phyloP scores from a whole-genome alignment of 2,329 filamentous ascomycete species.

The Aspergillus ochraceus region DNA sequence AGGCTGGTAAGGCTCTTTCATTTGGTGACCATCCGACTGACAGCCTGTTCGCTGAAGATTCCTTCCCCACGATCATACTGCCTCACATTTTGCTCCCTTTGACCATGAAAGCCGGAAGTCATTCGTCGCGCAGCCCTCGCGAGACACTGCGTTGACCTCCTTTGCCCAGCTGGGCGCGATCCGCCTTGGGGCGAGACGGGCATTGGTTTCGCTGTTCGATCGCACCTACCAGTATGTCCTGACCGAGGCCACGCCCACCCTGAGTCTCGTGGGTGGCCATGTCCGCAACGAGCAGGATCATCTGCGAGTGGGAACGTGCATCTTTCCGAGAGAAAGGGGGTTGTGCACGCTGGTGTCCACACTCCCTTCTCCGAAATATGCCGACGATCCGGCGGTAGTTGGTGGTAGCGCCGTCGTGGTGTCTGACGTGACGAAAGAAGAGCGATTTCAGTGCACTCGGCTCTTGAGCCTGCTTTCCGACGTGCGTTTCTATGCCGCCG shows the following conservation, averaged over 20 bases:
- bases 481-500: constrained; percentile 53
- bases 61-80: constrained; percentile 21
- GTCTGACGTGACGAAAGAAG: constrained; percentile 35
- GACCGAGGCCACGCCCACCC: constrained; percentile 50
- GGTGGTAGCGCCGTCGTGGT: constrained; percentile 21
- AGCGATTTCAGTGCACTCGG: constrained; percentile 26
- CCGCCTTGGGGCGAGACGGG: constrained; percentile 44
- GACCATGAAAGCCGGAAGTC: constrained; percentile 9
- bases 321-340: constrained; percentile 28
- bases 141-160: constrained; percentile 45
- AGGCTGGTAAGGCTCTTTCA: not conserved
- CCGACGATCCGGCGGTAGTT: not conserved
- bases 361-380: not conserved
- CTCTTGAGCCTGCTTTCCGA: constrained; percentile 28
- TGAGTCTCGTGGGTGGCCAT: constrained; percentile 34
- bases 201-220: constrained; percentile 55
- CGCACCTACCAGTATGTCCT: constrained; percentile 50
- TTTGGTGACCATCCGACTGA: constrained; percentile 11
- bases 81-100: constrained; percentile 12
- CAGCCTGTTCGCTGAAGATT: constrained; percentile 20
- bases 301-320: constrained; percentile 31
- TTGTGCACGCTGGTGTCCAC: constrained; percentile 28
- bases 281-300: constrained; percentile 22
- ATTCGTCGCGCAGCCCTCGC: constrained; percentile 27
- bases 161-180: constrained; percentile 53